A percentile compares a stretch with the other conserved stretches of the same genome.
Conservation (phyloP, 164 flowering plant genomes). For the Umbilicus rupestris region DNA sequence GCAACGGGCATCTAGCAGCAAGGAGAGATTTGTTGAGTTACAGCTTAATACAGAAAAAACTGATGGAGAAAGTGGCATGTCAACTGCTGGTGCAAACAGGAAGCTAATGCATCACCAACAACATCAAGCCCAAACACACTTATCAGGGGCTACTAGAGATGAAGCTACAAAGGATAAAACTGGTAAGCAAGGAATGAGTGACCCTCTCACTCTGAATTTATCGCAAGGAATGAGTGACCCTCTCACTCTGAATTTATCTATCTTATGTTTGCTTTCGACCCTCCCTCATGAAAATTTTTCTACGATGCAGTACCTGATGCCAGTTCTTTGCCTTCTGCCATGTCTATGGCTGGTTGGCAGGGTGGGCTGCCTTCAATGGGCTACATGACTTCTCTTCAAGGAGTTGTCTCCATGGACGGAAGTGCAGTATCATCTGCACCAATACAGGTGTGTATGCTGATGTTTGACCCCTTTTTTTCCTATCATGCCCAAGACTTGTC, state of each 20-base stretch:
- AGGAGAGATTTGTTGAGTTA: slow-evolving; percentile 31
- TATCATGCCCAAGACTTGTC: neutral
- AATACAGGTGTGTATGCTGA: slow-evolving; percentile 37
- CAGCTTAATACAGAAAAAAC: slow-evolving; percentile 16
- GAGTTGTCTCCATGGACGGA: slow-evolving; percentile 74
- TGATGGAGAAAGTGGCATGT: slow-evolving; percentile 20
- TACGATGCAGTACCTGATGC: slow-evolving; percentile 35
- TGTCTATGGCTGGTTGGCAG: slow-evolving; percentile 75
- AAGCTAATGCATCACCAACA: slow-evolving; percentile 11
- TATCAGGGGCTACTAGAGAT: slow-evolving; percentile 16
- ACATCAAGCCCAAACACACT: slow-evolving; percentile 19
- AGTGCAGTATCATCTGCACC: slow-evolving; percentile 45
- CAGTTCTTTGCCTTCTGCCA: slow-evolving; percentile 42
- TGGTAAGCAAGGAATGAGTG: slow-evolving; percentile 26
- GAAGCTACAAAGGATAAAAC: slow-evolving; percentile 38
- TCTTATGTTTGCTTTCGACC: neutral
- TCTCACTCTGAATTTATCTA: neutral
- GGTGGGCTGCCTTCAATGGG: slow-evolving; percentile 84
- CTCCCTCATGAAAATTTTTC: neutral
- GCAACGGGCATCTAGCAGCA: slow-evolving; percentile 20
- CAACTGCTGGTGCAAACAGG: slow-evolving; percentile 13
- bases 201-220: neutral
- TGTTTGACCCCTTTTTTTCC: neutral
- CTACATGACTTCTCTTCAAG: slow-evolving; percentile 66
- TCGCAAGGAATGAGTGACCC: neutral